Evolutionary conservation across 2,329 filamentous ascomycete genomes (phyloP), one percentile per base, ranked within the genome.

Genomic region (Aspergillus proliferans): DNA sequence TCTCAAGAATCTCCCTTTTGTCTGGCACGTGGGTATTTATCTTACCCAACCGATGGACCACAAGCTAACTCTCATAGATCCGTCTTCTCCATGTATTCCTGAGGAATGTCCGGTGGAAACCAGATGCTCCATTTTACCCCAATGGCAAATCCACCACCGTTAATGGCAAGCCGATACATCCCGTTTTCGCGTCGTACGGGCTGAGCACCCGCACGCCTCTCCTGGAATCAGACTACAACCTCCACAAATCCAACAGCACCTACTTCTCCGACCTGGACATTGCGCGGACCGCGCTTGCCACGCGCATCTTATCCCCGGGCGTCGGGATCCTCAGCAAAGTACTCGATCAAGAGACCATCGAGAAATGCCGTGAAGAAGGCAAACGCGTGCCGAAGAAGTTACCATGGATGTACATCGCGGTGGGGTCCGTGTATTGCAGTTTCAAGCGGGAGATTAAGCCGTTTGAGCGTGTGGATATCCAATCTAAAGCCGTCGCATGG

Each of bases 231-330:
- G 91, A 95, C 72, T 89, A 90, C 74, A 92, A 93, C 72, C 64
- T 89, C 40, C 87, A 92, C 77, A 90, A 91, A 67, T 84, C 84
- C 53, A 88, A 90, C 73, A 83, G 81, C 58, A 95, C 90, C 26
- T 95, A 94, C 74, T 95, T 95, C 65, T 76, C 83, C 56, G 89
- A 95, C 69, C 82, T 94, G 56, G 90, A 95, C 69, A 80, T 92
- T 51, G 83, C 86, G 36, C 86, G 93, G 49, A 87, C 87, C 0
- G 87, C 94, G 55, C 81, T 93, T 7, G 82, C 94, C 47, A 85
- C 83, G 44, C 81, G 84, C 56, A 72, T 91, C 2, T 73, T 85
- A 47, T 79, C 77, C 18, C 76, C 79, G 0, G 83, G 82, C 1
- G 73, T 85, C 47, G 68, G 72, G 12, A 66, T 72, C 24, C 69